Evolutionary conservation across 305 asterid genomes (phyloP).

Genomic region (Rubia tinctorum): DNA sequence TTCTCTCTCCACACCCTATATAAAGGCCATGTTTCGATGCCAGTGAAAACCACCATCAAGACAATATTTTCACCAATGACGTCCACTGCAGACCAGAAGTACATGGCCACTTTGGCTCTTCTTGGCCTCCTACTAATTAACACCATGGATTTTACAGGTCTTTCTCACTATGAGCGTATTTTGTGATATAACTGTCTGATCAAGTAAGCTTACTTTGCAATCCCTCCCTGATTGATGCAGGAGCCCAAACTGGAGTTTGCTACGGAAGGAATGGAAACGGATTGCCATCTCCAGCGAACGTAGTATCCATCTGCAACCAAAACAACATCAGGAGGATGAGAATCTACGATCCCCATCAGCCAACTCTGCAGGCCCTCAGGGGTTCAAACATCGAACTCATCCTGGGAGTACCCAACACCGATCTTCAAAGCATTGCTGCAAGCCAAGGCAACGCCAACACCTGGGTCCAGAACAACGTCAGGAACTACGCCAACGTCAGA

Average conservation of each 20-base stretch:
- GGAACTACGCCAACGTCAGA: constrained; percentile 29
- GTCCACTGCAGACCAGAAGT: too few relatives aligned
- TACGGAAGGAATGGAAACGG: constrained; percentile 39
- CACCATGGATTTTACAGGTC: too few relatives aligned
- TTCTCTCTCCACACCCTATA: too few relatives aligned
- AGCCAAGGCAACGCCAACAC: constrained; percentile 43
- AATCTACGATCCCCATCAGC: constrained; percentile 39
- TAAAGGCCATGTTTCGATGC: too few relatives aligned
- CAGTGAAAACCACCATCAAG: too few relatives aligned
- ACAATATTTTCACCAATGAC: too few relatives aligned
- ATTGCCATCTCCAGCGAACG: constrained; percentile 36
- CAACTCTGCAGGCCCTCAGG: constrained; percentile 38
- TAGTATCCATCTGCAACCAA: constrained; percentile 38
- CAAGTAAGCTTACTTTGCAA: too few relatives aligned
- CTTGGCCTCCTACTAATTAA: too few relatives aligned
- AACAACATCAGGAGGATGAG: constrained; percentile 39
- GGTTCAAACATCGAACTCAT: constrained; percentile 55
- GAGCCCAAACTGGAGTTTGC: constrained; percentile 43
- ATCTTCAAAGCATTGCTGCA: constrained; percentile 35
- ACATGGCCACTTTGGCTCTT: too few relatives aligned
- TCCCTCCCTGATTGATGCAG: constrained; percentile 17
- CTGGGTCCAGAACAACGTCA: constrained; percentile 53
- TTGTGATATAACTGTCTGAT: too few relatives aligned
- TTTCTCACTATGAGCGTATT: too few relatives aligned
- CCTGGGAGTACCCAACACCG: constrained; percentile 48